Evolutionary conservation across 140 eudicot genomes (phyloP).

Genomic region (Stevia rebaudiana): DNA sequence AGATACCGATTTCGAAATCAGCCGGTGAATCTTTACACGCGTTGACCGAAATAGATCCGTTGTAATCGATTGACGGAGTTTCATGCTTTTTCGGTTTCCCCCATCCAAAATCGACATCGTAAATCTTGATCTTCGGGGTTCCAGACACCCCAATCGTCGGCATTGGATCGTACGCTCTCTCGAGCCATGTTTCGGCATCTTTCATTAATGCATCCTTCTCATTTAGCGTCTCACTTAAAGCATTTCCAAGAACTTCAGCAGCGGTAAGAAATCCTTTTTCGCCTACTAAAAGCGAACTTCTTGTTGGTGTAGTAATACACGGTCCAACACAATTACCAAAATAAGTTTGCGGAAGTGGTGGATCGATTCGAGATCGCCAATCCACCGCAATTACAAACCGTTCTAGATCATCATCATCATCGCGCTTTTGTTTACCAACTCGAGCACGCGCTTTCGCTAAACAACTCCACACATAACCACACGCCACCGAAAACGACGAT

Average conservation of each 20-base stretch:
- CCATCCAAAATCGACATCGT: constrained; percentile 48
- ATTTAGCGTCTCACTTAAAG: neutral
- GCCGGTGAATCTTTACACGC: constrained; percentile 14
- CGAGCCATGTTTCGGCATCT: neutral
- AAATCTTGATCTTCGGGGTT: constrained; percentile 28
- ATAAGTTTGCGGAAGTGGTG: constrained; percentile 37
- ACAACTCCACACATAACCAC: constrained; percentile 48
- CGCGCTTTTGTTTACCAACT: neutral
- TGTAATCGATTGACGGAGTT: constrained; percentile 27
- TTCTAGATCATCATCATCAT: constrained; percentile 32
- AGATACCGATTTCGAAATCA: constrained; percentile 29
- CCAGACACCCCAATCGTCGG: constrained; percentile 33
- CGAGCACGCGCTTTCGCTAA: constrained; percentile 22
- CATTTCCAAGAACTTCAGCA: neutral
- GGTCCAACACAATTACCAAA: constrained; percentile 41
- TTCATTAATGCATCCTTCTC: neutral
- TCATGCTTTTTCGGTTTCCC: constrained; percentile 44
- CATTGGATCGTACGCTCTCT: neutral
- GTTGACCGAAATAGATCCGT: constrained; percentile 29
- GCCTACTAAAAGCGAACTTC: neutral
- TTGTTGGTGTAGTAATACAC: neutral
- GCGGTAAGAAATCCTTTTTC: neutral
- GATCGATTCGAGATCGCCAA: constrained; percentile 39
- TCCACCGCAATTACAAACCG: constrained; percentile 28
- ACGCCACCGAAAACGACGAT: constrained; percentile 34